Evolutionary conservation across 1,139 yeast genomes (phyloP), one percentile per base, ranked within the genome.

Genomic region (Nematodospora anomalae): DNA sequence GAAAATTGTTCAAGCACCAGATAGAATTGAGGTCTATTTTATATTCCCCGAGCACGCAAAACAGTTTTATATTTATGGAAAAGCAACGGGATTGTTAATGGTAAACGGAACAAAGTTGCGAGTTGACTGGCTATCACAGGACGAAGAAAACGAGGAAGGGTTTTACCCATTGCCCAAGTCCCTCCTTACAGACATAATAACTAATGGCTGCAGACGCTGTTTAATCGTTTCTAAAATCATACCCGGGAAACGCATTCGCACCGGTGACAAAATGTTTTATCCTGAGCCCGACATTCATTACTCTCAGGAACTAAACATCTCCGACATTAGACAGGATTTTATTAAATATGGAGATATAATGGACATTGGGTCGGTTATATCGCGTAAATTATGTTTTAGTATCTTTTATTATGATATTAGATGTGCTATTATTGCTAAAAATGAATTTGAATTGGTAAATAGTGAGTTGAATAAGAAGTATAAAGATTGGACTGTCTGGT

Each of bases 341-440:
- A 58, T 60, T 5, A 53, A 50, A 16, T 80, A 71, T 57, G 95
- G 95, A 0, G 66, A 67, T 2, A 67, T 87, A 1, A 55, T 83
- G n/a, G 85, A 82, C 26, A 58, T 83, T 6, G 62, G 75, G 2
- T 87, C 95, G 1, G 73, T 83, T 16, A 69, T 85, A n/a, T 80
- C 90, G 2, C 65, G 80, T 33, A 79, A 74, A 45, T 58, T 83
- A 23, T 74, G 88, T 37, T 69, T 86, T 42, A 68, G 82, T 10
- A 62, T 87, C 18, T 81, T 80, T 37, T 87, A 70, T 55, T 71
- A 71, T 29, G 84, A 83, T 50, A 74, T 83, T 5, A 55, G 74
- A 32, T 64, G 81, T 12, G 88, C 95, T 0, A 76, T 85, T 20
- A 52, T 57, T n/a, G 88, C 85, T 3, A 82, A 80, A 57, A 61